Base-by-base conservation (phyloP, 352 stramenopile species). In the Thraustotheca clavata region DNA sequence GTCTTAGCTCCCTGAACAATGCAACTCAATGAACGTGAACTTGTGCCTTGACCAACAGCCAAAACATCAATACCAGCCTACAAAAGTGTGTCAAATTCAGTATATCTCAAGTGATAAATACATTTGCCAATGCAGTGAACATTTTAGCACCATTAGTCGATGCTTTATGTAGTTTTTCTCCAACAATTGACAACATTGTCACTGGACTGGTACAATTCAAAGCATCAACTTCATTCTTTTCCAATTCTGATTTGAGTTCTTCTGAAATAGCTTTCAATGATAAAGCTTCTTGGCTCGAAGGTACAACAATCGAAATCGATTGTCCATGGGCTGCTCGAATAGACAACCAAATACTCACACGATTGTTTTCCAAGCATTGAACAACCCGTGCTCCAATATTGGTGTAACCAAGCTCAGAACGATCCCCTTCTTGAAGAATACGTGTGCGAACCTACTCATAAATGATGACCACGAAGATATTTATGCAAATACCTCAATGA, bases 181-280 rank as follows among this genome's bases (percentile, higher is more conserved):
- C 76, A 3, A 93, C 81, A 43, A 93, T 83, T 4, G 81, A 91
- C n/a, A 91, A 69, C 82, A 93, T 91, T 38, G 83, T 93, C 29
- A 91, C 81, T 4, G 81, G 81, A 18, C 77, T 83, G 65, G 83
- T 73, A 1, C 72, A 72, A 49, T 90, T 87, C 26, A 90, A 40
- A 4, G 76, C 71, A 36, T 92, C 81, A 1, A 92, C 77, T 74
- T 92, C 83, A 1, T 86, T 76, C 9, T 74, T 78, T 65, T 86
- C 74, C 29, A 92, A 73, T 60, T 89, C 79, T 20, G 34, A 36
- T 24, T 74, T 74, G 14, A 92, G 62, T 57, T 89, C 83, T 1
- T 68, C 47, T 22, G 73, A 62, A 49, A 90, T 92, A 4, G 79
- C 79, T 8, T 50, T 40, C 16, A 69, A 71, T 2, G 57, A 27